Evolutionary conservation across 148 eudicot species (phyloP).

Genomic region (Vaccinium vitisidaea): DNA sequence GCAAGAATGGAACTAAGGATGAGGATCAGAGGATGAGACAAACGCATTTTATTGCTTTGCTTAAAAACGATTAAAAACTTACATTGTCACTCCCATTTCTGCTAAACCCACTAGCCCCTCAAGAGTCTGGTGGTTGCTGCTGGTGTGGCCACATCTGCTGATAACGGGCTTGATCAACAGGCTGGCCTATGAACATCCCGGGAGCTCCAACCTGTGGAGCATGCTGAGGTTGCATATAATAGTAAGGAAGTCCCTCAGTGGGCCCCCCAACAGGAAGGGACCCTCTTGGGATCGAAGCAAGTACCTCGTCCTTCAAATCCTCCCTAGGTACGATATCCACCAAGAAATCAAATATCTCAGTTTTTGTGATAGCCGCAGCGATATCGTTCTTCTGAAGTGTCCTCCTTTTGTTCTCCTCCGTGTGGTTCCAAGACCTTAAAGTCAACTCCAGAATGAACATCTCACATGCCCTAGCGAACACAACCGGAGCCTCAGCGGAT

Average conservation of each 20-base stretch:
- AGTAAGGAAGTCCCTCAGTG: slow-evolving; percentile 28
- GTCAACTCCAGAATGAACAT: slow-evolving; percentile 47
- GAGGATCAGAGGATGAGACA: neutral
- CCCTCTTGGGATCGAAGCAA: slow-evolving; percentile 28
- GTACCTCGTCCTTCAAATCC: slow-evolving; percentile 34
- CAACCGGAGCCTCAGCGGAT: slow-evolving; percentile 48
- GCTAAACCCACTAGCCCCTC: slow-evolving; percentile 2
- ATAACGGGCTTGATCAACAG: slow-evolving; percentile 35
- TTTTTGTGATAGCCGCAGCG: slow-evolving; percentile 35
- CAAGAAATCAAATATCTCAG: slow-evolving; percentile 45
- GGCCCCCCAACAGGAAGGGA: slow-evolving; percentile 32
- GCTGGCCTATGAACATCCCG: slow-evolving; percentile 36
- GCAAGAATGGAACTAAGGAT: neutral
- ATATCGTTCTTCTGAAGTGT: slow-evolving; percentile 48
- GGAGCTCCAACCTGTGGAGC: slow-evolving; percentile 34
- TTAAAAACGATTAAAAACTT: neutral
- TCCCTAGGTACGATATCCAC: slow-evolving; percentile 49
- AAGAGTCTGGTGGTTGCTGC: slow-evolving; percentile 36
- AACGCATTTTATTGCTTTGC: neutral
- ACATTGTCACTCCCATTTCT: neutral
- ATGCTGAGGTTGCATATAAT: slow-evolving; percentile 35
- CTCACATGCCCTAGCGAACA: slow-evolving; percentile 46
- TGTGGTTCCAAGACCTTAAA: slow-evolving; percentile 39
- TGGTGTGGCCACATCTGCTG: slow-evolving; percentile 47
- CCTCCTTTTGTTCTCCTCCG: slow-evolving; percentile 42